These are phyloP conservation scores for Cucurbitaria berberidis DNA, from an alignment of 2,329 filamentous ascomycete species.

Conservation along the genomic window DNA sequence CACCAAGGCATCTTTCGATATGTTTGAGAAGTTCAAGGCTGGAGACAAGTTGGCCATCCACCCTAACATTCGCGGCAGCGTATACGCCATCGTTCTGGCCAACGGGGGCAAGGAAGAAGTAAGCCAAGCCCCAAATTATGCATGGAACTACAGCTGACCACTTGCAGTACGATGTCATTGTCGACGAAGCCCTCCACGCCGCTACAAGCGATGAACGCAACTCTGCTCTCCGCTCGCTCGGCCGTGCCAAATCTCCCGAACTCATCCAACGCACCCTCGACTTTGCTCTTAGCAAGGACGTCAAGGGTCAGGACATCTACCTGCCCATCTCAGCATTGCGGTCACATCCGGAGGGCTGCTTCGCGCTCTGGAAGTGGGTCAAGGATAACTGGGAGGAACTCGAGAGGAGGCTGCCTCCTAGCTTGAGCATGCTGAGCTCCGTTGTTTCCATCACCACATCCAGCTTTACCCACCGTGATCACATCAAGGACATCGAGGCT, in stretches of 20 bases:
- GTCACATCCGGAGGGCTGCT: constrained; percentile 76
- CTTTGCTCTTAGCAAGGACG: constrained; percentile 76
- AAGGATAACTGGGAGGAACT: constrained; percentile 88
- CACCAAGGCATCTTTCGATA: constrained; percentile 80
- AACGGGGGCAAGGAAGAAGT: constrained; percentile 85
- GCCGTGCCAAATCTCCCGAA: constrained; percentile 76
- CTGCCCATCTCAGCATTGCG: constrained; percentile 82
- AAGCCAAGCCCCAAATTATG: constrained; percentile 31
- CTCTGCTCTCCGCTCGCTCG: constrained; percentile 82
- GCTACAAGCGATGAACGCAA: constrained; percentile 88
- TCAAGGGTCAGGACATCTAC: constrained; percentile 95
- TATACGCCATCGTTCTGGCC: constrained; percentile 83
- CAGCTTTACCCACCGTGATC: constrained; percentile 77
- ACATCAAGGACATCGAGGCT: constrained; percentile 74
- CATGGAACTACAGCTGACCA: constrained; percentile 21
- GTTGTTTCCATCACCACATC: constrained; percentile 84
- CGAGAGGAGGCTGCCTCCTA: constrained; percentile 81
- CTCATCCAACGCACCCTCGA: constrained; percentile 82
- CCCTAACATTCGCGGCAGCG: constrained; percentile 86
- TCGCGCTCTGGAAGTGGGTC: constrained; percentile 83
- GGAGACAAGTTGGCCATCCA: constrained; percentile 85
- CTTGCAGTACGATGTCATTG: constrained; percentile 72
- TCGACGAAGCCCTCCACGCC: constrained; percentile 76
- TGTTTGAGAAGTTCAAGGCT: constrained; percentile 83
- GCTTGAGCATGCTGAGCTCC: constrained; percentile 81